Conservation (phyloP, 2,329 filamentous ascomycete genomes). For the Aspergillus sp. region DNA sequence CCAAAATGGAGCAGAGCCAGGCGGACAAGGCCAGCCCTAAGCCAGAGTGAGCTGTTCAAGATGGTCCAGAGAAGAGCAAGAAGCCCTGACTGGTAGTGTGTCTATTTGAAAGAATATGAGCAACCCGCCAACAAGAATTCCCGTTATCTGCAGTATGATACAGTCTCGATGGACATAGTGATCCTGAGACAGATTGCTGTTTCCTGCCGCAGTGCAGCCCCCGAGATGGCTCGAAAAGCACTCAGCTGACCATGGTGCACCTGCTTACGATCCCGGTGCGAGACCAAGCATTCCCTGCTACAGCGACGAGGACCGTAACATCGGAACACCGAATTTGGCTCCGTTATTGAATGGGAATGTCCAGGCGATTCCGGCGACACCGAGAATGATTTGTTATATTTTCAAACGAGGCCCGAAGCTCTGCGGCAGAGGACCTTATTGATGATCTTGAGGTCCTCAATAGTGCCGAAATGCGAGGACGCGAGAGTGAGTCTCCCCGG, state of each 20-base stretch:
- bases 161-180: conserved; percentile 21
- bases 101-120: conserved; percentile 20
- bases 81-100: conserved; percentile 8
- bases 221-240: too few species aligned
- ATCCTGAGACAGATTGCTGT: too few species aligned
- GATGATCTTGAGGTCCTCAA: background rate
- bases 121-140: too few species aligned
- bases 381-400: background rate
- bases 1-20: conserved; percentile 25
- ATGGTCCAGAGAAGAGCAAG: conserved; percentile 24
- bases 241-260: background rate
- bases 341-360: background rate
- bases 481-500: conserved; percentile 12
- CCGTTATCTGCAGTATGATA: too few species aligned
- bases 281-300: background rate
- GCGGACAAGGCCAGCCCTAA: conserved; percentile 22
- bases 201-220: too few species aligned
- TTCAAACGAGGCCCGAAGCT: background rate
- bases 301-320: background rate
- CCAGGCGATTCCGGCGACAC: conserved; percentile 7
- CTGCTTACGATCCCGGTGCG: background rate
- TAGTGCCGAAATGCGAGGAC: conserved; percentile 2
- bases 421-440: background rate
- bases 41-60: conserved; percentile 22
- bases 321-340: background rate